Evolutionary conservation across 345 rosid genomes (phyloP), one percentile per base, ranked within the genome.

Genomic region (Pistacia vera): DNA sequence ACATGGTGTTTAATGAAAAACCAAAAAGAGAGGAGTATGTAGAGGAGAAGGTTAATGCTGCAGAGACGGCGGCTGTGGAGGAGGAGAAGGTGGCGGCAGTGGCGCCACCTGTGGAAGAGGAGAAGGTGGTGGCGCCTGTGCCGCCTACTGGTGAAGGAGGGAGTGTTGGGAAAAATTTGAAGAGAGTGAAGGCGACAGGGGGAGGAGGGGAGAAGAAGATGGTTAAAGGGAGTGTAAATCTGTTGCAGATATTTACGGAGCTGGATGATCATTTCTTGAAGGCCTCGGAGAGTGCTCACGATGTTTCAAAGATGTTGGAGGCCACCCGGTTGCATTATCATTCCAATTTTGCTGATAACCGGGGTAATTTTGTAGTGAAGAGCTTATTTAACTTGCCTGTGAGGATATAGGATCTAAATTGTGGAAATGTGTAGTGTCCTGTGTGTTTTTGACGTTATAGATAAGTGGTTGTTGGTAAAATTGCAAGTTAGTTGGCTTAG

Each of bases 271-370:
- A 86, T 74, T 97, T 97, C 82, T 82, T 97, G 82, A 88, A 86
- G 83, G 97, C 99, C 38, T 93, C 87, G 11, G 93, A 97, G 78
- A 91, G 97, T 85, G 97, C 97, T 9, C 95, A 94, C 28, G 97
- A 90, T 60, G 98, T 97, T 74, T 94, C 97, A 1, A 97, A 90
- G 88, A 88, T 96, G 94, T 76, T 97, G 83, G 98, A 97, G 90
- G 98, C 98, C 28, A 89, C 98, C 5, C 81, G 97, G 75, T 79
- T 97, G 76, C 97, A 94, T 90, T 97, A 92, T 84, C 99, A 97
- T 84, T 97, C 98, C n/a, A 97, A 97, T 83, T 97, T 94, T 75
- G 97, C 98, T 2, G 98, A 97, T 84, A 92, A 94, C 85, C 80
- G 97, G 60, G 95, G 98, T 94, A 86, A 75, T 64, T 22, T 14